Evolutionary conservation across 169 alveolate genomes (phyloP), one percentile per base, ranked within the genome.

Genomic region (Cryptosporidium canis): DNA sequence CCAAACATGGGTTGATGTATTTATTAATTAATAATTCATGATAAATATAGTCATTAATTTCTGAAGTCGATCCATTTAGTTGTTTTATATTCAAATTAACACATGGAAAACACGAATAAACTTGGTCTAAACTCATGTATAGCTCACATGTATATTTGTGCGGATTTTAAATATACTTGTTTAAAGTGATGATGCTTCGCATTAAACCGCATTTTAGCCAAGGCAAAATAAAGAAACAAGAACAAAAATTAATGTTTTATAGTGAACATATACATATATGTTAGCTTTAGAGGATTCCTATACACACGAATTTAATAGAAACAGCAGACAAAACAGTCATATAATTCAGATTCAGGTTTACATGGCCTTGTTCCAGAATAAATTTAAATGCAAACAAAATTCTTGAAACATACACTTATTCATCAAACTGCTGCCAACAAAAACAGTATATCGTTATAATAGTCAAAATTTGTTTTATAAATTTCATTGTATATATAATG

Each of bases 301-400:
- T n/a, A n/a, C n/a, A n/a, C n/a, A n/a, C n/a, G n/a, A n/a, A n/a
- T n/a, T n/a, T n/a, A n/a, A n/a, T n/a, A n/a, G n/a, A n/a, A 12
- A 4, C 1, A 27, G 31, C 48, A 3, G 31, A 7, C 68, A 33
- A 31, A 61, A 29, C 43, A 4, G 8, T 44, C 65, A 21, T 44
- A 41, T 8, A 44, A 24, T 21, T 67, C 14, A 44, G 53, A 2
- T 39, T 41, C 83, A 18, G 84, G 7, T 53, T 70, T 70, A 66
- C 84, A 70, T 51, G 84, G 68, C 31, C 84, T 70, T 33, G 16
- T 29, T 27, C 33, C 51, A 8, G 67, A 16, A 47, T 67, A 70
- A 47, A 48, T 7, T 6, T 53, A 21, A 66, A 70, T 29, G 51
- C n/a, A 70, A 70, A 70, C 33, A 70, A n/a, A 2, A 51, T 29